Base-by-base conservation (phyloP, 2,329 filamentous ascomycete species). In the Stagonosporopsis rhizophila region DNA sequence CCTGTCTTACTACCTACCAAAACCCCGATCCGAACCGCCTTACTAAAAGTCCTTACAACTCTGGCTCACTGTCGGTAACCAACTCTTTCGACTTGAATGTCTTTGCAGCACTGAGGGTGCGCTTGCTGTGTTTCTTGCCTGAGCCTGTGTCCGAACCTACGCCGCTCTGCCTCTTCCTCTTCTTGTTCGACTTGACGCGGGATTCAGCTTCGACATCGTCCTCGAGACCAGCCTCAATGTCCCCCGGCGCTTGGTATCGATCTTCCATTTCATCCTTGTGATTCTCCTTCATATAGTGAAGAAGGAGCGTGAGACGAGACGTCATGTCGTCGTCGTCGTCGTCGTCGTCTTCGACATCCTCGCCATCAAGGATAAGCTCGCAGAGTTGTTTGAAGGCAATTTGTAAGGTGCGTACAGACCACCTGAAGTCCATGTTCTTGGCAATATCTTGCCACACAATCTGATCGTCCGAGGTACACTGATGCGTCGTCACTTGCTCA, bases 391-490 rank as follows among this genome's bases (percentile, higher is more conserved):
- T 59, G 23, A 57, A 30, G 5, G 61, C 74, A 17, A 52, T 49
- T 39, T 72, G 52, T 58, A 75, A 38, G 42, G 63, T 45, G 58
- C 51, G 45, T 64, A 65, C 47, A 55, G 71, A 50, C 58, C 64
- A 68, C 4, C 27, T 37, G 1, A 53, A 52, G 6, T 45, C 30
- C 59, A 47, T 49, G 5, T 20, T 37, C 25, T 52, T 27, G 7
- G 46, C 54, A 3, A 62, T 22, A 19, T 57, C 57, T 4, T 60
- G 67, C 76, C 76, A 79, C 14, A 73, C 53, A 7, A 77, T 71
- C n/a, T 68, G 68, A n/a, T 75, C 73, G 27, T 73, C 63, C 9
- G 67, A 48, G 12, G 48, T 50, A 15, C 44, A 35, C 19, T 70
- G 64, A 2, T 47, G 34, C 6, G 7, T 14, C 4, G 12, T 8